Evolutionary conservation across 176 grass and related monocot species (phyloP).

Genomic region (Phyllostachys edulis): DNA sequence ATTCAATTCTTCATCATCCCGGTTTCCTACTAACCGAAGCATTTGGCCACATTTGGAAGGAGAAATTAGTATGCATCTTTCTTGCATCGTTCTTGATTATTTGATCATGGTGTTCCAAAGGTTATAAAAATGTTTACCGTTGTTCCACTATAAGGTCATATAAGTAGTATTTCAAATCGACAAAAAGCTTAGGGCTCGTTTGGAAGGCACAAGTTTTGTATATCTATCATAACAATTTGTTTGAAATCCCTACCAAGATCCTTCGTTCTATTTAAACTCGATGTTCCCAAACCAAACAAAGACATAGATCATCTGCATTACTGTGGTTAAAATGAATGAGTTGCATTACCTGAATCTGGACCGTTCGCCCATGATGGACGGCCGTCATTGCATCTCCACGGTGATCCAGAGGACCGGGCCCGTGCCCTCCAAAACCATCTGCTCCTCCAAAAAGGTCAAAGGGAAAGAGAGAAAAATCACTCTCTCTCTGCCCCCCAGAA

Average conservation of each 20-base stretch:
- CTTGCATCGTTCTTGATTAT: not conserved
- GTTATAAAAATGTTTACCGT: not conserved
- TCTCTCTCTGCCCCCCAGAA: not conserved
- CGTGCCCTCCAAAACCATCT: not conserved
- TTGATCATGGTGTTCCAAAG: not conserved
- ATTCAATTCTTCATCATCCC: not conserved
- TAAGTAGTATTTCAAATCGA: too few species aligned
- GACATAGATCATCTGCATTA: not conserved
- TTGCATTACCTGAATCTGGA: not conserved
- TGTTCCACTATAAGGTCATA: not conserved
- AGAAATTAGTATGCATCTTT: not conserved
- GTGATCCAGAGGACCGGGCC: not conserved
- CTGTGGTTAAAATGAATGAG: not conserved
- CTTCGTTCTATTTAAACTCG: not conserved
- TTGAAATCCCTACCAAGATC: not conserved
- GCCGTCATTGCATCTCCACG: not conserved
- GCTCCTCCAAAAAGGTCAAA: not conserved
- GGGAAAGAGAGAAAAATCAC: not conserved
- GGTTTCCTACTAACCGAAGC: not conserved
- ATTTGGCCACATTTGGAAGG: not conserved
- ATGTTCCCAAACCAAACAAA: not conserved
- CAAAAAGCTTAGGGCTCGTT: not conserved
- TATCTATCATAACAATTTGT: not conserved
- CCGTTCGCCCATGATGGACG: constrained; percentile 10
- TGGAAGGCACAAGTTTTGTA: not conserved